These are phyloP conservation scores for Rhodamnia rubescens DNA, from an alignment of 345 rosid genomes.

Conservation along the genomic window DNA sequence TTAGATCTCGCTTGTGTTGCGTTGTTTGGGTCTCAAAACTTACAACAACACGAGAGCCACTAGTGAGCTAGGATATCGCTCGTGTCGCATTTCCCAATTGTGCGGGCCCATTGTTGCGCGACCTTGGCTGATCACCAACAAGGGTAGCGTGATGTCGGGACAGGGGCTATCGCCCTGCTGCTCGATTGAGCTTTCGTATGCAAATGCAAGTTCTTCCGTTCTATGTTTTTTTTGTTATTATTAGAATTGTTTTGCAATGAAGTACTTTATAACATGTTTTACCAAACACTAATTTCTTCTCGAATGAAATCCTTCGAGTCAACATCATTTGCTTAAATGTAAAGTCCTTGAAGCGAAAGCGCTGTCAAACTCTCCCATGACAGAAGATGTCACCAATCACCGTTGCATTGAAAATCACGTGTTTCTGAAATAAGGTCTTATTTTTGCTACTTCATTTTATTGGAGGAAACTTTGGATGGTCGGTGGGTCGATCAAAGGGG, in stretches of 20 bases:
- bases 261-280: neutral
- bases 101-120: too few relatives aligned
- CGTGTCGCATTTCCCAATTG: too few relatives aligned
- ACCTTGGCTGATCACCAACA: neutral
- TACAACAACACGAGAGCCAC: neutral
- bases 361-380: neutral
- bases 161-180: neutral
- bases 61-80: neutral
- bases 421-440: too few relatives aligned
- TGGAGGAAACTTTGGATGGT: too few relatives aligned
- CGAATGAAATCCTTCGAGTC: neutral
- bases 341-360: neutral
- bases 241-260: neutral
- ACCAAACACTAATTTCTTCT: neutral
- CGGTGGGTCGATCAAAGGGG: neutral
- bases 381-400: neutral
- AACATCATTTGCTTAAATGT: neutral
- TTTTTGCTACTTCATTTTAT: too few relatives aligned
- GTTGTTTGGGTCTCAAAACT: fast-evolving
- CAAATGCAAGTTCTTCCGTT: neutral
- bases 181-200: neutral
- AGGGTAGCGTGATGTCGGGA: neutral
- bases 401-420: too few relatives aligned
- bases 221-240: too few relatives aligned
- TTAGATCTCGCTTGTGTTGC: neutral